These are phyloP conservation scores for Ziziphus jujuba DNA, from an alignment of 306 rosid species.

Conservation along the genomic window DNA sequence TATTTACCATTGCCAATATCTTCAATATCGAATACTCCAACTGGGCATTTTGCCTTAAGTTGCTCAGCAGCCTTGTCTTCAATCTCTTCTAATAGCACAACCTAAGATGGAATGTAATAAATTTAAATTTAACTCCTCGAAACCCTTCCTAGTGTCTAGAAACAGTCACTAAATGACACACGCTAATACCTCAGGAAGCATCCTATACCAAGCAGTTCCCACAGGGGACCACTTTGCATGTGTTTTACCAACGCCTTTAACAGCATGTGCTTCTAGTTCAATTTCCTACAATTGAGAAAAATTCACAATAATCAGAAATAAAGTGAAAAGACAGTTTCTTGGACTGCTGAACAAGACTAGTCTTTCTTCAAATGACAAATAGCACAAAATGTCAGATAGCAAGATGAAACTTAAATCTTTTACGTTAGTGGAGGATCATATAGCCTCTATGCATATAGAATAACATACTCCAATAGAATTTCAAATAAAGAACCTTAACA, in stretches of 20 bases:
- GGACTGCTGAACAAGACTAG: too few relatives aligned
- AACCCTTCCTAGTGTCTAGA: not conserved
- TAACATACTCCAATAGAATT: too few relatives aligned
- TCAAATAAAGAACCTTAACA: not conserved
- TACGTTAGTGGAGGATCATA: not conserved
- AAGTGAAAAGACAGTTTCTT: too few relatives aligned
- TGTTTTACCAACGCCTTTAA: slow-evolving; percentile 88
- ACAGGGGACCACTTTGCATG: slow-evolving; percentile 99
- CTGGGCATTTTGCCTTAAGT: slow-evolving; percentile 69
- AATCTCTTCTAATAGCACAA: slow-evolving; percentile 61
- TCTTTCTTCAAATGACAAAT: not conserved
- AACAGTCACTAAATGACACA: slow-evolving; percentile 10
- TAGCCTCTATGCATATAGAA: not conserved
- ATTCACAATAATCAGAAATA: slow-evolving; percentile 5
- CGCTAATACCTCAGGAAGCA: slow-evolving; percentile 89
- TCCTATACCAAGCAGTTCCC: slow-evolving; percentile 94
- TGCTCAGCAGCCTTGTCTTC: slow-evolving; percentile 66
- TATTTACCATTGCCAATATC: slow-evolving; percentile 74
- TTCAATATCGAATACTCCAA: slow-evolving; percentile 82
- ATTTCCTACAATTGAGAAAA: slow-evolving; percentile 60
- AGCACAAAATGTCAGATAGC: too few relatives aligned
- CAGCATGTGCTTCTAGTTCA: slow-evolving; percentile 96
- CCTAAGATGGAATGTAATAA: slow-evolving; percentile 35
- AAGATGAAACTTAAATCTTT: too few relatives aligned
- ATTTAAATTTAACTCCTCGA: slow-evolving; percentile 4